Base-by-base conservation (phyloP, 2,329 filamentous ascomycete genomes). In the Ophiostoma angusticollis region DNA sequence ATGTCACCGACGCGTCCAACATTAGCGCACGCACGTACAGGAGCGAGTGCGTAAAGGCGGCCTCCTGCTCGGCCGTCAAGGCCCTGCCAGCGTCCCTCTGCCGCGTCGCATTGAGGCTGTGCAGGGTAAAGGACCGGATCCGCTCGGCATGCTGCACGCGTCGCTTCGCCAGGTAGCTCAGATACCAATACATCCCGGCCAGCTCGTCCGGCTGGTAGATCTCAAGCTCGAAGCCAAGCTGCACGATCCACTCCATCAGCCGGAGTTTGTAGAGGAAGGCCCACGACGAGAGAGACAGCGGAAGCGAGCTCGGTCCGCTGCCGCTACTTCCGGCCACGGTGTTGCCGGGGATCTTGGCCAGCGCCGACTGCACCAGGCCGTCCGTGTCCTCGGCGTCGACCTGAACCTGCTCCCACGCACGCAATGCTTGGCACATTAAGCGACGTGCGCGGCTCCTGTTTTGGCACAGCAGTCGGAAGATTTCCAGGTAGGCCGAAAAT, bases 211-310 rank as follows among this genome's bases (percentile, higher is more conserved):
- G 70, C 38, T 89, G 78, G 58, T 96, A 96, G 9, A 94, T 74
- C 31, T 89, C 80, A 11, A 95, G 77, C 58, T 98, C 91, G 56
- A 98, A 96, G 11, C 93, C 91, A 23, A 95, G 74, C 53, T 95
- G 83, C 13, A 95, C 70, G 32, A 93, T 80, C 66, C 78, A 81
- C 54, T 89, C 80, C 70, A 95, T 84, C 52, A 89, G 75, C 22
- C 73, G 74, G n/a, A 95, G 68, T 58, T 95, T 96, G 59, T 93
- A 84, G 43, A 87, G 72, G 51, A 89, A 93, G 0, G 79, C 74
- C 91, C 91, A 98, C 4, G 82, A 86, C 1, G 83, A 85, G 1
- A 96, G 67, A 0, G 85, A 78, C 37, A 83, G 80, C 0, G 78
- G 69, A 53, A 18, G 36, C 54, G 64, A 42, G 68, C 65, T 24